phyloP scores from a whole-genome alignment of 108 stramenopile genomes.

The Epithemia pelagica region DNA sequence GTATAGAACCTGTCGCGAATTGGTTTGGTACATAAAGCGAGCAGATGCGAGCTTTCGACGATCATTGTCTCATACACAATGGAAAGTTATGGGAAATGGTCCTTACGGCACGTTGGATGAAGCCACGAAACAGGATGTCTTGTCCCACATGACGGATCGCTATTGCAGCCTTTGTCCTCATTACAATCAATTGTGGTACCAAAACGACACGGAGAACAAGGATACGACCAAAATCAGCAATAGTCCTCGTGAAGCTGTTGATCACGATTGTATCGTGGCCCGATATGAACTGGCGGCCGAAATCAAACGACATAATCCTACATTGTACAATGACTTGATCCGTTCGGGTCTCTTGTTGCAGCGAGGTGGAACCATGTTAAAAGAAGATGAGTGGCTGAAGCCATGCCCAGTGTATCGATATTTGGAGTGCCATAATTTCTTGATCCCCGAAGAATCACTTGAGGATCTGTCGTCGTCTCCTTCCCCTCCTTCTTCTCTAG shows the following conservation, averaged over 20 bases:
- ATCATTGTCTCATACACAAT: constrained; percentile 51
- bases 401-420: constrained; percentile 35
- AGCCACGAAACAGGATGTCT: constrained; percentile 38
- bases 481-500: too few species aligned
- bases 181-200: too few species aligned
- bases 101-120: constrained; percentile 52
- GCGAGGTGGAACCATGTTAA: constrained; percentile 37
- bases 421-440: constrained; percentile 18
- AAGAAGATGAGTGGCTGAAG: constrained; percentile 52
- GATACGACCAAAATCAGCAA: neutral
- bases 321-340: constrained; percentile 50
- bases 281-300: constrained; percentile 61
- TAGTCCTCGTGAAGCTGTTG: neutral
- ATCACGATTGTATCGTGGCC: constrained; percentile 20
- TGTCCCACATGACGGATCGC: constrained; percentile 61
- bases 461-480: neutral
- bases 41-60: constrained; percentile 56
- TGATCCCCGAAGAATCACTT: constrained; percentile 16
- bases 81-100: constrained; percentile 54
- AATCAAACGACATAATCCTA: constrained; percentile 42
- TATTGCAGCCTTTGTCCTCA: constrained; percentile 27
- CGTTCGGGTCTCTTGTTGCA: constrained; percentile 37
- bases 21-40: constrained; percentile 42
- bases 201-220: too few species aligned
- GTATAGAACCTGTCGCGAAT: constrained; percentile 24